These are phyloP conservation scores for Fusarium mexicanum DNA, from an alignment of 2,329 filamentous ascomycete species.

Conservation along the genomic window DNA sequence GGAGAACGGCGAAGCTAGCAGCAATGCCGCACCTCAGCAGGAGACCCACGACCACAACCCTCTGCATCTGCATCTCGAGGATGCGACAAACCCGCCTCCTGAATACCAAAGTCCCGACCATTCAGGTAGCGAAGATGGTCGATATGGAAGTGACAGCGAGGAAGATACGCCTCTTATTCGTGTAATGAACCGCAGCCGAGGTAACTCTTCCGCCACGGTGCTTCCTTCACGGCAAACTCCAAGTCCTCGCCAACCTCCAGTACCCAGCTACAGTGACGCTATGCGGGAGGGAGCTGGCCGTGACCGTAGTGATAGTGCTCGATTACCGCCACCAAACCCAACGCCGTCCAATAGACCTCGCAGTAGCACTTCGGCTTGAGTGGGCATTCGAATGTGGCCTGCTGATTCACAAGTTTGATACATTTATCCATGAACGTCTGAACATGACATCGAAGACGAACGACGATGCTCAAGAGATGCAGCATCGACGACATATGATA, in stretches of 20 bases:
- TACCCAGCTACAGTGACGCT: slow-evolving; percentile 85
- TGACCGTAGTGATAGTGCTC: slow-evolving; percentile 40
- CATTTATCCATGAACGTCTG: neutral
- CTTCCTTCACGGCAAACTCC: slow-evolving; percentile 38
- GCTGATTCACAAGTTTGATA: neutral
- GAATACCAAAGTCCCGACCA: slow-evolving; percentile 75
- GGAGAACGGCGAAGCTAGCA: slow-evolving; percentile 70
- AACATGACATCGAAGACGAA: slow-evolving; percentile 11
- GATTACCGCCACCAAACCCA: slow-evolving; percentile 29
- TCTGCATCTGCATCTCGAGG: slow-evolving; percentile 57
- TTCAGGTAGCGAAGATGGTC: slow-evolving; percentile 67
- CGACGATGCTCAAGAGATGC: slow-evolving; percentile 18
- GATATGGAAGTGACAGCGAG: slow-evolving; percentile 68
- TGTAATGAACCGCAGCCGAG: slow-evolving; percentile 61
- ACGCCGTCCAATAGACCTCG: slow-evolving; percentile 27
- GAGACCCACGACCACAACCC: slow-evolving; percentile 51
- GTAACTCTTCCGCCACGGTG: slow-evolving; percentile 57
- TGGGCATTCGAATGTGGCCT: neutral
- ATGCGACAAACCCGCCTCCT: slow-evolving; percentile 71
- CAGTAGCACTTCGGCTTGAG: slow-evolving; percentile 32
- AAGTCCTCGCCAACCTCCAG: slow-evolving; percentile 64
- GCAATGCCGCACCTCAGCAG: slow-evolving; percentile 37
- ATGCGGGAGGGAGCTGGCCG: slow-evolving; percentile 61
- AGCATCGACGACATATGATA: slow-evolving; percentile 34
- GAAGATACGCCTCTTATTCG: slow-evolving; percentile 64